Evolutionary conservation across 2,329 filamentous ascomycete species (phyloP).

Genomic region (Xylaria sp.): DNA sequence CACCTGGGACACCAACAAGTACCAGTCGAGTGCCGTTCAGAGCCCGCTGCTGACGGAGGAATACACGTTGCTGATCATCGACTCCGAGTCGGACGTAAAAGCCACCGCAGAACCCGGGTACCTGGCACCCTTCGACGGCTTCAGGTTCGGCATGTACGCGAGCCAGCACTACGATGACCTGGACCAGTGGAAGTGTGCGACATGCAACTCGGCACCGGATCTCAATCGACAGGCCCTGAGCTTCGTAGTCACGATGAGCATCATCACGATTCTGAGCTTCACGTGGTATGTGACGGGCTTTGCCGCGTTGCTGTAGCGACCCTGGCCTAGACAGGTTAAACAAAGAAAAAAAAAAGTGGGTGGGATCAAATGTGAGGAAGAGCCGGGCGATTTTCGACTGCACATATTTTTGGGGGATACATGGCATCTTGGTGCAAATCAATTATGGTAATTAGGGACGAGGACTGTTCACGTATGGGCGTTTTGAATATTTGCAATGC

Average conservation of each 20-base stretch:
- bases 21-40: slow-evolving; percentile 49
- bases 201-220: slow-evolving; percentile 57
- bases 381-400: slow-evolving; percentile 17
- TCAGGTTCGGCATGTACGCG: slow-evolving; percentile 62
- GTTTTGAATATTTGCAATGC: slow-evolving; percentile 12
- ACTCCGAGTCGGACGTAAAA: slow-evolving; percentile 55
- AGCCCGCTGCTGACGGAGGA: slow-evolving; percentile 54
- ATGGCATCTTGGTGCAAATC: slow-evolving; percentile 17
- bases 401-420: slow-evolving; percentile 24
- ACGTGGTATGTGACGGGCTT: slow-evolving; percentile 66
- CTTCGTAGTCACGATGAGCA: slow-evolving; percentile 56
- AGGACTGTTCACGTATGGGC: slow-evolving; percentile 21
- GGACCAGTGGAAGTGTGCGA: slow-evolving; percentile 57
- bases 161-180: slow-evolving; percentile 54
- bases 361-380: neutral
- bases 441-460: slow-evolving; percentile 21
- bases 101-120: slow-evolving; percentile 59
- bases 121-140: slow-evolving; percentile 50
- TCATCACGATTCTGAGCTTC: slow-evolving; percentile 61
- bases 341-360: neutral
- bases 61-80: slow-evolving; percentile 66
- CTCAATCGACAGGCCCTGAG: slow-evolving; percentile 52
- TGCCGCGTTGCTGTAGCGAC: slow-evolving; percentile 37
- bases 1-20: slow-evolving; percentile 60
- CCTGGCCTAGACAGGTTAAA: neutral